A percentile compares a stretch with the other conserved stretches of the same genome.
phyloP scores from a whole-genome alignment of 2,329 filamentous ascomycete species.

The Aspergillus piperis region DNA sequence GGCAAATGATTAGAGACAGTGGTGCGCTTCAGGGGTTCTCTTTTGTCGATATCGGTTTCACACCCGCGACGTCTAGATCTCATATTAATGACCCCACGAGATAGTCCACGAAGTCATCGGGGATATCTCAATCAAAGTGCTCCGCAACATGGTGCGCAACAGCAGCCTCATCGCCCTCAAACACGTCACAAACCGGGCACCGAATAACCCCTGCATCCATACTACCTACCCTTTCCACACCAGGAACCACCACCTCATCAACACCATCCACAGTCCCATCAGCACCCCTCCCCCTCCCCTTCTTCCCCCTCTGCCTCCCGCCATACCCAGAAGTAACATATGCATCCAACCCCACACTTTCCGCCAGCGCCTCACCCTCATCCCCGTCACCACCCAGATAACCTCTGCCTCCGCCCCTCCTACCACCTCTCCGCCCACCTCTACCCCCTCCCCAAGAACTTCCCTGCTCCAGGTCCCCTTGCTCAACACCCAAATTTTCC shows the following conservation, averaged over 20 bases:
- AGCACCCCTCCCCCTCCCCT: neutral
- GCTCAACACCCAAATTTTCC: too few relatives aligned
- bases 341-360: constrained; percentile 16
- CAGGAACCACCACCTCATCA: neutral
- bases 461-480: neutral
- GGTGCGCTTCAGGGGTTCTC: too few relatives aligned
- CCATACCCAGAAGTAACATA: constrained; percentile 14
- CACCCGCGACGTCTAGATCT: neutral
- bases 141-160: constrained; percentile 27
- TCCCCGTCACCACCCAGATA: neutral
- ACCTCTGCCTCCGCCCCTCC: neutral
- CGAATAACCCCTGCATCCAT: neutral
- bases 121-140: constrained; percentile 17
- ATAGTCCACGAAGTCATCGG: too few relatives aligned
- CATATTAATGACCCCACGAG: neutral
- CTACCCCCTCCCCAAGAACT: neutral
- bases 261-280: neutral
- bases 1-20: too few relatives aligned
- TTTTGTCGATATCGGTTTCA: too few relatives aligned
- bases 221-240: neutral
- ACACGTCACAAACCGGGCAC: constrained; percentile 24
- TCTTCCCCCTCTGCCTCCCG: neutral
- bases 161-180: constrained; percentile 26
- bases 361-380: constrained; percentile 4
- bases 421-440: neutral